These are phyloP conservation scores for Aspergillus panamensis DNA, from an alignment of 495 filamentous ascomycete genomes.

Conservation along the genomic window DNA sequence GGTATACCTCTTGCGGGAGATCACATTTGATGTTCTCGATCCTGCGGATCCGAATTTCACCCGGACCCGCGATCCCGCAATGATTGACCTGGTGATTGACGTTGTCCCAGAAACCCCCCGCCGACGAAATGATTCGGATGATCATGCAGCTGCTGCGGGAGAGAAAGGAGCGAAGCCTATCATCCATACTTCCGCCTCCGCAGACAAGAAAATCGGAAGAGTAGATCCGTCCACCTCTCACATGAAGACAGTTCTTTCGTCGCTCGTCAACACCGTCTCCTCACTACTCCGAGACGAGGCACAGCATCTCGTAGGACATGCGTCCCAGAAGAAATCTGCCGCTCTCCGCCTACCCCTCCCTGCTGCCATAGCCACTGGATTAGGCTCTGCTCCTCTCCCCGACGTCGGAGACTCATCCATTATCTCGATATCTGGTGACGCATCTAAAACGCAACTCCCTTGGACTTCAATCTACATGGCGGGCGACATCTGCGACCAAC, in stretches of 20 bases:
- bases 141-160: constrained; percentile 23
- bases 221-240: constrained; percentile 44
- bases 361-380: constrained; percentile 68
- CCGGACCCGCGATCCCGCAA: constrained; percentile 64
- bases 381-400: constrained; percentile 72
- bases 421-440: constrained; percentile 37
- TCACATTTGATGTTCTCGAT: constrained; percentile 66
- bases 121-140: constrained; percentile 39
- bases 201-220: constrained; percentile 22
- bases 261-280: constrained; percentile 56
- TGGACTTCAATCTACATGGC: constrained; percentile 71
- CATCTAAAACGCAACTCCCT: constrained; percentile 47
- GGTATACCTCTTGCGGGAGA: constrained; percentile 73
- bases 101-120: constrained; percentile 41
- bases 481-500: constrained; percentile 60
- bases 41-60: constrained; percentile 80
- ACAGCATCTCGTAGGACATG: constrained; percentile 29
- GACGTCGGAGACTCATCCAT: constrained; percentile 57
- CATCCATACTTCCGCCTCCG: constrained; percentile 20
- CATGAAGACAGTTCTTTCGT: constrained; percentile 51
- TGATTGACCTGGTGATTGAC: constrained; percentile 70
- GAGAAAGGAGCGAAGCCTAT: constrained; percentile 22
- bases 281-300: constrained; percentile 48
- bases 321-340: constrained; percentile 20
- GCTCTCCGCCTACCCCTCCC: constrained; percentile 51